Evolutionary conservation across 768 basidiomycete genomes (phyloP), one percentile per base, ranked within the genome.

Genomic region (Cantharellus anzutake): DNA sequence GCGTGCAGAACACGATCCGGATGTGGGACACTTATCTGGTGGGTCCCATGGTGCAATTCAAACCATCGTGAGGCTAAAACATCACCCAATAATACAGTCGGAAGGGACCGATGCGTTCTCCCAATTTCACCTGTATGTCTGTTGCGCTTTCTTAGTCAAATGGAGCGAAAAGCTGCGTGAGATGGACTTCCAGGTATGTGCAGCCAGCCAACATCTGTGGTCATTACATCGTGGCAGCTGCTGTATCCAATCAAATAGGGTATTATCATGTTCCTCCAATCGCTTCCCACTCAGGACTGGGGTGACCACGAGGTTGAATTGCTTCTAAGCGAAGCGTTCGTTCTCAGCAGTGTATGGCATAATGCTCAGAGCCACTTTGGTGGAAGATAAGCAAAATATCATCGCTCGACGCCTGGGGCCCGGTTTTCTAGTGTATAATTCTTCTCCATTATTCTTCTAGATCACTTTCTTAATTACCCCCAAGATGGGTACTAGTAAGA

Each of bases 11-110:
- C 69, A 98, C 94, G 16, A 88, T 97, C 56, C 79, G 96, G 59
- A 98, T 98, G 94, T 99, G 96, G 96, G 96, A 99, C 69, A 98
- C 96, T 7, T 99, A 99, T 71, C 72, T 99, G 67, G 96, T 98
- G 62, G 60, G 88, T 71, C 11, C 42, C 37, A 38, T 42, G 3
- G 16, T 39, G 39, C 37, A 42, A 16, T 41, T 5, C 41, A 37
- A 7, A 37, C 38, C 29, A 41, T 51, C 51, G 20, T 60, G n/a
- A 41, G 5, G 61, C 7, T 51, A 7, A 7, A 44, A 58, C 42
- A 14, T 42, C 40, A 14, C 7, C n/a, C 51, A 2, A 44, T 51
- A 62, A 1, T 61, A 2, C 60, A 99, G 96, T 86, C 94, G 11
- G 96, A 99, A 72, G 96, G 96, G 3, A 76, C 91, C 2, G 93